These are phyloP conservation scores for Dothidotthia symphoricarpi DNA, from an alignment of 2,329 filamentous ascomycete genomes.

Conservation along the genomic window DNA sequence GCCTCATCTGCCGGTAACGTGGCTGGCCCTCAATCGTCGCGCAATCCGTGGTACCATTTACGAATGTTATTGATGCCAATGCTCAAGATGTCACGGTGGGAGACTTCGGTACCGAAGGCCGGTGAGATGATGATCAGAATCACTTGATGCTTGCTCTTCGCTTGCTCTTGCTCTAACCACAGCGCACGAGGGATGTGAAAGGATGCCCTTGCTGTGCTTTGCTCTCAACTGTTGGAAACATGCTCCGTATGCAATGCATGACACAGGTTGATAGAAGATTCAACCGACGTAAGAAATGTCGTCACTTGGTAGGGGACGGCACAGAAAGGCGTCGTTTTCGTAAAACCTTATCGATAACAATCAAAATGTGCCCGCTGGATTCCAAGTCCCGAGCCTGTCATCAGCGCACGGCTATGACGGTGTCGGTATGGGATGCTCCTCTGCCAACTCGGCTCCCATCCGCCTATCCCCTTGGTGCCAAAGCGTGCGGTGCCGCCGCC, in stretches of 20 bases:
- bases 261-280: slow-evolving; percentile 7
- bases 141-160: no score
- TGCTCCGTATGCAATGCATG: slow-evolving; percentile 10
- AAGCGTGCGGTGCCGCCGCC: slow-evolving; percentile 35
- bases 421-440: slow-evolving; percentile 22
- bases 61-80: slow-evolving; percentile 10
- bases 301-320: not conserved
- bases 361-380: slow-evolving; percentile 3
- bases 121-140: no score
- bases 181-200: slow-evolving; percentile 1
- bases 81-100: slow-evolving; percentile 3
- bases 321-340: no score
- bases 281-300: slow-evolving; percentile 6
- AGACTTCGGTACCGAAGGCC: slow-evolving; percentile 2
- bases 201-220: slow-evolving; percentile 8
- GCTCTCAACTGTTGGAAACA: slow-evolving; percentile 10
- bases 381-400: slow-evolving; percentile 19
- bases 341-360: no score
- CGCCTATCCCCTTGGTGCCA: slow-evolving; percentile 26
- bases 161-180: not conserved
- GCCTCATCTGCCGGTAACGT: slow-evolving; percentile 18
- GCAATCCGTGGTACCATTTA: slow-evolving; percentile 4
- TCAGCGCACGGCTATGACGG: slow-evolving; percentile 32
- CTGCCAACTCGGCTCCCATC: slow-evolving; percentile 22
- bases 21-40: slow-evolving; percentile 28